phyloP scores from a whole-genome alignment of 345 rosid genomes.

The Populus simonii region DNA sequence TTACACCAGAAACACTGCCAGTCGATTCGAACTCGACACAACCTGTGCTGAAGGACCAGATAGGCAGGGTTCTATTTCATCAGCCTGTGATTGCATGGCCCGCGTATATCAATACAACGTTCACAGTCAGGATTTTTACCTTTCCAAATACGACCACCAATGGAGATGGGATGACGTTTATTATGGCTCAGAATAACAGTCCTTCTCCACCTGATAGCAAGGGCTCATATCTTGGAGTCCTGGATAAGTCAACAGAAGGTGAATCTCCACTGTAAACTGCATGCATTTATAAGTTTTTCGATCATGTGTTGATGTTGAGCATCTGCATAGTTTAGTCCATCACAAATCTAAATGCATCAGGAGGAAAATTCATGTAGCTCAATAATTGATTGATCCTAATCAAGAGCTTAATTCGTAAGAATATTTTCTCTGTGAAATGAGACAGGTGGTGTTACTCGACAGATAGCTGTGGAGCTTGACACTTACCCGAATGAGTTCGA shows the following conservation, averaged over 20 bases:
- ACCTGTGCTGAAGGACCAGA: neutral
- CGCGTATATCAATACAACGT: constrained; percentile 31
- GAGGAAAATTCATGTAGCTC: too few relatives aligned
- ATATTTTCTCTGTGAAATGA: neutral
- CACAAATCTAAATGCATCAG: too few relatives aligned
- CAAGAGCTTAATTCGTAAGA: neutral
- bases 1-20: constrained; percentile 22
- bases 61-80: constrained; percentile 33
- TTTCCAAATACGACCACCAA: constrained; percentile 4
- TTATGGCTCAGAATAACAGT: constrained; percentile 25
- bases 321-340: too few relatives aligned
- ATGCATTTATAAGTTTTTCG: neutral
- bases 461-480: constrained; percentile 40
- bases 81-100: constrained; percentile 36
- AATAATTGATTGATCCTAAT: neutral
- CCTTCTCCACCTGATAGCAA: constrained; percentile 25
- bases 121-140: constrained; percentile 34
- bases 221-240: constrained; percentile 39
- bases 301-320: neutral
- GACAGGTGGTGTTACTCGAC: constrained; percentile 25
- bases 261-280: neutral
- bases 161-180: constrained; percentile 40
- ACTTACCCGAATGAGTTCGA: constrained; percentile 42
- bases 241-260: constrained; percentile 37
- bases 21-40: constrained; percentile 20